phyloP scores from a whole-genome alignment of 257 asterid species.

The Solanum virginianum region DNA sequence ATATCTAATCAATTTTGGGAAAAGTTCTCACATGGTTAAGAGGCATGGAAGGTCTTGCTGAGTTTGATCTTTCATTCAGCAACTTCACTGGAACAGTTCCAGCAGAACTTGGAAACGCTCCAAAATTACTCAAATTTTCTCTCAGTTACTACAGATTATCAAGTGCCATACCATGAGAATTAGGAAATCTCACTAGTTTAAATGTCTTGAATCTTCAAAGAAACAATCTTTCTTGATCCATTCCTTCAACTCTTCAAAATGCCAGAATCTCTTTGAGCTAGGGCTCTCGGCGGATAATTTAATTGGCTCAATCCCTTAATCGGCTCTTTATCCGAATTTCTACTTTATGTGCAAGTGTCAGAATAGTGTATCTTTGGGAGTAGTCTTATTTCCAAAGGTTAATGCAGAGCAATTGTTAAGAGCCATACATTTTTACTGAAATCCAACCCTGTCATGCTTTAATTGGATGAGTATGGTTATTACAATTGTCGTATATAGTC shows the following conservation, averaged over 20 bases:
- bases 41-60: conserved; percentile 46
- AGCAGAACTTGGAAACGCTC: conserved; percentile 47
- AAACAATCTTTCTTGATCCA: conserved; percentile 49
- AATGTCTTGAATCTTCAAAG: conserved; percentile 62
- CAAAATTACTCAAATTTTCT: conserved; percentile 42
- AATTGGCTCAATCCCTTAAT: conserved; percentile 44
- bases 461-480: background rate
- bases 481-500: background rate
- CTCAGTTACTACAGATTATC: conserved; percentile 41
- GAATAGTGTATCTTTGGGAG: background rate
- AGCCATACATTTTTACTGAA: background rate
- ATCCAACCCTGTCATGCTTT: background rate
- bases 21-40: conserved; percentile 64
- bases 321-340: conserved; percentile 37
- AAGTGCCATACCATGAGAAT: conserved; percentile 53
- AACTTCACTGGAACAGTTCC: conserved; percentile 54
- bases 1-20: conserved; percentile 43
- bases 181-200: conserved; percentile 49
- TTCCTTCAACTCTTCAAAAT: conserved; percentile 57
- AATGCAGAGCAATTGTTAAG: background rate
- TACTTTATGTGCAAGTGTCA: background rate
- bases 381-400: background rate
- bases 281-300: conserved; percentile 50
- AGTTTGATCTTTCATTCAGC: conserved; percentile 62
- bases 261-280: conserved; percentile 67